These are phyloP conservation scores for Cytospora chrysosperma DNA, from an alignment of 2,329 filamentous ascomycete species.

Conservation along the genomic window DNA sequence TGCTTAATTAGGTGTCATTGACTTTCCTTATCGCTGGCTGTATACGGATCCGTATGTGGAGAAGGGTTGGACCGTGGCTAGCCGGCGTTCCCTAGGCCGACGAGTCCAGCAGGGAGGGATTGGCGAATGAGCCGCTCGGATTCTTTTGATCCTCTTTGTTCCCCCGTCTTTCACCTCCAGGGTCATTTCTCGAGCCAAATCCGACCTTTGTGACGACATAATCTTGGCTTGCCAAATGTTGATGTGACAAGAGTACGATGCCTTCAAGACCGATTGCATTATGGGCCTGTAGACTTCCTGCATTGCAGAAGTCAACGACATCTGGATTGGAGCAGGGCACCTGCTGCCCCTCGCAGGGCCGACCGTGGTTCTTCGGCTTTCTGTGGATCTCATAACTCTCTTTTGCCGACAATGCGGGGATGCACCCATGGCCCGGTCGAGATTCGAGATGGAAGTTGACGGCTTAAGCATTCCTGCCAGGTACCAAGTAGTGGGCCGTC, in stretches of 20 bases:
- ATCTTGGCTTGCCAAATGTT: background rate
- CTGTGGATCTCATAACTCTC: slow-evolving; percentile 16
- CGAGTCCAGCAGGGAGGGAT: background rate
- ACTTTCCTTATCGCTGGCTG: slow-evolving; percentile 19
- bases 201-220: background rate
- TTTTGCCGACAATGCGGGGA: slow-evolving; percentile 21
- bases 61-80: slow-evolving; percentile 17
- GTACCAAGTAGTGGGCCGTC: slow-evolving; percentile 5
- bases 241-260: background rate
- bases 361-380: slow-evolving; percentile 21
- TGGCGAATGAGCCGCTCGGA: slow-evolving; percentile 22
- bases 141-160: slow-evolving; percentile 4
- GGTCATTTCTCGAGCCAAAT: background rate
- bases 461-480: slow-evolving; percentile 13
- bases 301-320: slow-evolving; percentile 1
- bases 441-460: slow-evolving; percentile 12
- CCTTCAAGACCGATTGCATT: background rate
- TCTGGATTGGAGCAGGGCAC: slow-evolving; percentile 6
- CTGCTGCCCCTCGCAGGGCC: slow-evolving; percentile 1
- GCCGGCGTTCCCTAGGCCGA: slow-evolving; percentile 10
- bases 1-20: slow-evolving; percentile 16
- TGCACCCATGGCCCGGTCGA: slow-evolving; percentile 2
- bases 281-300: background rate
- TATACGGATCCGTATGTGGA: slow-evolving; percentile 8
- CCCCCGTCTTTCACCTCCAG: slow-evolving; percentile 10